These are phyloP conservation scores for Plantago coronopus DNA, from an alignment of 305 asterid species.

Conservation along the genomic window DNA sequence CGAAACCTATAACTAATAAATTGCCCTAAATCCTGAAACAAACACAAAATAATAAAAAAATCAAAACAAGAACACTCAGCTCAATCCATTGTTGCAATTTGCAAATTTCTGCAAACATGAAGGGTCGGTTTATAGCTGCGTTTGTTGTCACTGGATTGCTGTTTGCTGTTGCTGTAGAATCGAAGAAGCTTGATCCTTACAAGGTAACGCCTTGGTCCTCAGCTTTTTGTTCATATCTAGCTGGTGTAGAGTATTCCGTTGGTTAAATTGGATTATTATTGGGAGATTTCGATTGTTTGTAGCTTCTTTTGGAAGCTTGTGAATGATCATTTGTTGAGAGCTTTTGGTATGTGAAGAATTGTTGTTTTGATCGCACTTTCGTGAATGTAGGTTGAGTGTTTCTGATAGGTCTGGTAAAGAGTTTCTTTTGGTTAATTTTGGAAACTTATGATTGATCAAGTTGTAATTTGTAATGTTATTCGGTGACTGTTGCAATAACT, in stretches of 20 bases:
- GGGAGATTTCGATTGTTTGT: too few species aligned
- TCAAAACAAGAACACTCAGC: not conserved
- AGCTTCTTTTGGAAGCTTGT: not conserved
- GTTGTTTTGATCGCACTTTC: too few species aligned
- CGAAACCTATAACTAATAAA: not conserved
- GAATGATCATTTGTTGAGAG: too few species aligned
- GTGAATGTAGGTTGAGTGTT: too few species aligned
- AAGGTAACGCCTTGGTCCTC: constrained; percentile 37
- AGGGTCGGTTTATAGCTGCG: constrained; percentile 24
- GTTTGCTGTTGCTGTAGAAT: constrained; percentile 37
- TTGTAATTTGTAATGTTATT: too few species aligned
- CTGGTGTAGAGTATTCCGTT: not conserved
- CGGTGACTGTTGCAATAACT: too few species aligned
- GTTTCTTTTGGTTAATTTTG: too few species aligned
- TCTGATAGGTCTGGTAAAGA: too few species aligned
- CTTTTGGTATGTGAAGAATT: too few species aligned
- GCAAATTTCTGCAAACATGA: constrained; percentile 34
- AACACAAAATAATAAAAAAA: not conserved
- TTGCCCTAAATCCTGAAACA: not conserved
- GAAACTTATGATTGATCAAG: too few species aligned
- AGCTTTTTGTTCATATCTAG: not conserved
- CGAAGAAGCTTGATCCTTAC: constrained; percentile 62
- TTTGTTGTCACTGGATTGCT: constrained; percentile 30
- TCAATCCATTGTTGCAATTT: not conserved
- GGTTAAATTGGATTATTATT: constrained; percentile 1